phyloP scores from a whole-genome alignment of 768 basidiomycete genomes.

The Mycena capillaripes region DNA sequence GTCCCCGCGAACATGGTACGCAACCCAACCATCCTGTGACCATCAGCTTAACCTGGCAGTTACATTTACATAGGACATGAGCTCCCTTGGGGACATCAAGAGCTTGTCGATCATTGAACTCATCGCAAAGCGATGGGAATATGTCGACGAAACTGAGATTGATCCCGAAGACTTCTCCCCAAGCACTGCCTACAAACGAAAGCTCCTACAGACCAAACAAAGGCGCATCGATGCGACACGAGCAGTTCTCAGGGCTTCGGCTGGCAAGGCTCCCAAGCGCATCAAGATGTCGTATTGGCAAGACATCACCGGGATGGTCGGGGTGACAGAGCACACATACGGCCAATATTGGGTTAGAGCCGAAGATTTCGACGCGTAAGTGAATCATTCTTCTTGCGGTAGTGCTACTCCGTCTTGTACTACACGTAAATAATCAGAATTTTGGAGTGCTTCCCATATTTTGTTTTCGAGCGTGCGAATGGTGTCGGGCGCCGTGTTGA shows the following conservation, averaged over 20 bases:
- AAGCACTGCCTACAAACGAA: neutral
- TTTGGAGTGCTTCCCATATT: conserved; percentile 59
- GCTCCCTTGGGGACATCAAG: conserved; percentile 11
- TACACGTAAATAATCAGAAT: neutral
- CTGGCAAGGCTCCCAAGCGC: neutral
- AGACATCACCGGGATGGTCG: conserved; percentile 8
- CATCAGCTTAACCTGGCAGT: too few relatives aligned
- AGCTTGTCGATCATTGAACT: conserved; percentile 13
- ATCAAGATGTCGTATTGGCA: conserved; percentile 25
- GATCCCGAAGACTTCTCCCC: conserved; percentile 4
- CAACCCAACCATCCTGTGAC: too few relatives aligned
- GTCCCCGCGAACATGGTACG: neutral
- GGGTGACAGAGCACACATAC: conserved; percentile 2
- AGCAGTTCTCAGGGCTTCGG: neutral
- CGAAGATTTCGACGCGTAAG: conserved; percentile 13
- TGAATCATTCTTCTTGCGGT: too few relatives aligned
- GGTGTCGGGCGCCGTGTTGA: conserved; percentile 73
- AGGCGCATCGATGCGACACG: neutral
- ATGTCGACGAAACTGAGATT: conserved; percentile 1
- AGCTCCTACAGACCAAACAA: neutral
- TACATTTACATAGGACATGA: neutral
- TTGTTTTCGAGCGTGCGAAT: conserved; percentile 74
- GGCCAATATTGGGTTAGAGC: conserved; percentile 5
- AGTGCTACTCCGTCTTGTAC: neutral
- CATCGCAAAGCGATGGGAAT: neutral